Evolutionary conservation across 2,329 filamentous ascomycete genomes (phyloP).

Genomic region (Orbilia ellipsospora): DNA sequence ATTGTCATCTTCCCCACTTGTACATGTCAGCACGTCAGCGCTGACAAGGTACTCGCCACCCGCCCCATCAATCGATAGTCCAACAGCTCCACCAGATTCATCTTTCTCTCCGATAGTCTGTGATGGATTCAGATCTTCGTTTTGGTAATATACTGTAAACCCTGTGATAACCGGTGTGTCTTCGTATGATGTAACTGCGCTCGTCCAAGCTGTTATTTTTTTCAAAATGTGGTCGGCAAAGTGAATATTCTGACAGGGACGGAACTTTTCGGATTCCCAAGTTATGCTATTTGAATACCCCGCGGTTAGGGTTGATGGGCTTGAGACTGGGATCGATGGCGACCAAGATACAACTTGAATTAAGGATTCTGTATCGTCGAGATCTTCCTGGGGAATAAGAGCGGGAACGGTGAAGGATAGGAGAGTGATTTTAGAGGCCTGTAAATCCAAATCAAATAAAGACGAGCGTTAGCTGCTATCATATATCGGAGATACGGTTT

Average conservation of each 20-base stretch:
- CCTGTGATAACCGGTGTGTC: background rate
- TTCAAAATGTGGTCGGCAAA: background rate
- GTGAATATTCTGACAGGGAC: background rate
- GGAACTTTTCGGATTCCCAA: conserved; percentile 4
- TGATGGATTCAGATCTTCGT: background rate
- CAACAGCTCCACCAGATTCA: background rate
- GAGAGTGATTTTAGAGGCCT: conserved; percentile 15
- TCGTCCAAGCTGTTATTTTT: conserved; percentile 10
- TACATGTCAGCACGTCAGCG: background rate
- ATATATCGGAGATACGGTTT: background rate
- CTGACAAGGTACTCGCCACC: background rate
- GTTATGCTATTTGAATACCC: background rate
- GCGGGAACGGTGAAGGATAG: conserved; percentile 1
- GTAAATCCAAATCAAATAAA: no score
- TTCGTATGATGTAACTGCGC: background rate
- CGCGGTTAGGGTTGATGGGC: background rate
- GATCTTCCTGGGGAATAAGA: background rate
- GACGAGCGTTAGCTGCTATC: background rate
- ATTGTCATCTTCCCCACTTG: background rate
- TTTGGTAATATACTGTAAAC: conserved; percentile 13
- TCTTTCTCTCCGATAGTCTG: conserved; percentile 5
- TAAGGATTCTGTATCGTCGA: background rate
- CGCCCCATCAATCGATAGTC: background rate
- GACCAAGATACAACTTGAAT: conserved; percentile 1
- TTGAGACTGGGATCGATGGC: background rate